Conservation (phyloP, 1,139 yeast species). For the Protomyces arabidopsidicola region DNA sequence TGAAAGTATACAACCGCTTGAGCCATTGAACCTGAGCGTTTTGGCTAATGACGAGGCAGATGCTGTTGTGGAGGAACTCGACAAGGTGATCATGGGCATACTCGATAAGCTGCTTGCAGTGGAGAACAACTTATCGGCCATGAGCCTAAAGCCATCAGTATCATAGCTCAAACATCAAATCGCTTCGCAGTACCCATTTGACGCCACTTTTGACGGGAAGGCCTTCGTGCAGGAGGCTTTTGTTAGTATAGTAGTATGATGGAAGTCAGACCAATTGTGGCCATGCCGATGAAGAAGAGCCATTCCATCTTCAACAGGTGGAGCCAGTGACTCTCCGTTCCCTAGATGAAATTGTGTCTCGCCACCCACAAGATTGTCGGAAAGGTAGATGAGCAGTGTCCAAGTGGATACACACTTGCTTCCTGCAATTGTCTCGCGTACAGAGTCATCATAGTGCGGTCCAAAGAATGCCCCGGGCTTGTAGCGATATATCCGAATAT, state of each 20-base stretch:
- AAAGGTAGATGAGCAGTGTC: constrained; percentile 58
- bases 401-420: constrained; percentile 35
- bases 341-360: constrained; percentile 54
- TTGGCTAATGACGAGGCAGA: constrained; percentile 4
- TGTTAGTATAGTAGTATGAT: background rate
- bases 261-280: constrained; percentile 45
- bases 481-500: constrained; percentile 56
- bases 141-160: background rate
- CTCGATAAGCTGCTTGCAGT: constrained; percentile 8
- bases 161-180: constrained; percentile 44
- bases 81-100: constrained; percentile 12
- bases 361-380: constrained; percentile 58
- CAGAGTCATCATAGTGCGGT: constrained; percentile 61
- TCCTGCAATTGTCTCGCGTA: constrained; percentile 41
- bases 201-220: constrained; percentile 51
- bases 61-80: constrained; percentile 15
- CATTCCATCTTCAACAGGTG: constrained; percentile 55
- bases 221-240: constrained; percentile 55
- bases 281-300: constrained; percentile 65
- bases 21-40: constrained; percentile 6
- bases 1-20: constrained; percentile 1
- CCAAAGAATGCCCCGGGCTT: constrained; percentile 53
- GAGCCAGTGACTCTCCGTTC: constrained; percentile 38
- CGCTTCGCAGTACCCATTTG: constrained; percentile 64
- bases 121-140: constrained; percentile 10